Evolutionary conservation across 495 filamentous ascomycete genomes (phyloP), one percentile per base, ranked within the genome.

Genomic region (Xylaria bambusicola): DNA sequence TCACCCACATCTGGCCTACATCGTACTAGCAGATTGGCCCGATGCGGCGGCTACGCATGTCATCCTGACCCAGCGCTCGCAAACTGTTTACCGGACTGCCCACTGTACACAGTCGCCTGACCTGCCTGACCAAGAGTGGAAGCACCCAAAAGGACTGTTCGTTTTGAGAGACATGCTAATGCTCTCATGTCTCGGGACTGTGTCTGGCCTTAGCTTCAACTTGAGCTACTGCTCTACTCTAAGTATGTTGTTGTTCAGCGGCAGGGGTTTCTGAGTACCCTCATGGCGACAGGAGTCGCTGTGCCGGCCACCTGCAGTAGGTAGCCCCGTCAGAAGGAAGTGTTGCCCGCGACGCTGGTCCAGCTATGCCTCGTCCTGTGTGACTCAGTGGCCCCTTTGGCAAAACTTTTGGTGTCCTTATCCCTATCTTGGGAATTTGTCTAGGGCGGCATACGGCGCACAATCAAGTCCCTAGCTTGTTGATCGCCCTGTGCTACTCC

Each of bases 1-100:
- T 56, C 65, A 62, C 63, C 68, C 62, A 56, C 67, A 63, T 66
- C 66, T 60, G 59, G 59, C 58, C 62, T 65, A 3, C 36, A 9
- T 38, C 8, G 49, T 61, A 33, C 58, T 24, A 54, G 51, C 51
- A 61, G 29, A 55, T 56, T 56, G 41, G 58, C 44, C 51, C 51
- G 31, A 24, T 38, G 51, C 29, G 31, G 27, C 58, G 35, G 42
- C 26, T 21, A 40, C 41, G 53, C 53, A 36, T 50, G 31, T 12
- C 21, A 23, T 55, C 26, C 40, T 45, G 40, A 42, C 27, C 27
- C 18, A 33, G n/a, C 27, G 8, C 38, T 45, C 18, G 6, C 31
- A 35, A 17, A 27, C 23, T 21, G 15, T 56, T 21, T 47, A 47
- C 44, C 29, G 15, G 48, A 10, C 21, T 38, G 36, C 12, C 36